These are phyloP conservation scores for Anthostomella pinea DNA, from an alignment of 2,329 filamentous ascomycete species.

Conservation along the genomic window DNA sequence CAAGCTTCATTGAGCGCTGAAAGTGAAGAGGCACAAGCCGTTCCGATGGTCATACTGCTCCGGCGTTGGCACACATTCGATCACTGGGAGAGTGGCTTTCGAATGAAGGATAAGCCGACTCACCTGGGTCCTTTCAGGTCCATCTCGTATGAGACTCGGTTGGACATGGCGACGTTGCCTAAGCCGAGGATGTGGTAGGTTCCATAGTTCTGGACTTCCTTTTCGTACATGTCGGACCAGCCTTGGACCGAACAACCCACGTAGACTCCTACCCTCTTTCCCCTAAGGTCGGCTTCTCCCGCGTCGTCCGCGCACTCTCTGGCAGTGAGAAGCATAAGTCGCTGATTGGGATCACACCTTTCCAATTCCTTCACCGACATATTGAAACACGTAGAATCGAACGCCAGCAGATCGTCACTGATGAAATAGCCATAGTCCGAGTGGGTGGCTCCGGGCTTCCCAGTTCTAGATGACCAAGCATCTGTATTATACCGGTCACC, in stretches of 20 bases:
- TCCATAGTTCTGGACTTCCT: slow-evolving; percentile 21
- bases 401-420: slow-evolving; percentile 7
- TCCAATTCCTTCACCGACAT: not conserved
- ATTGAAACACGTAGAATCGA: slow-evolving; percentile 4
- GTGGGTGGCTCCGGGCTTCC: slow-evolving; percentile 14
- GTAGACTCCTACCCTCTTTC: slow-evolving; percentile 31
- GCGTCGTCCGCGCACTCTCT: slow-evolving; percentile 31
- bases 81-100: slow-evolving; percentile 4
- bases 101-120: slow-evolving; percentile 3
- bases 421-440: slow-evolving; percentile 19
- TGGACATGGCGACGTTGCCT: slow-evolving; percentile 29
- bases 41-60: slow-evolving; percentile 23
- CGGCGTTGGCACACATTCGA: not conserved
- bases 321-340: slow-evolving; percentile 26
- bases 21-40: slow-evolving; percentile 30
- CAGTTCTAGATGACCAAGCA: slow-evolving; percentile 14
- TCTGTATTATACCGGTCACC: slow-evolving; percentile 20
- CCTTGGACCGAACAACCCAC: slow-evolving; percentile 33
- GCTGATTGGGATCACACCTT: slow-evolving; percentile 28
- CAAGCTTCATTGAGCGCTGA: slow-evolving; percentile 29
- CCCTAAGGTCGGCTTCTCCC: slow-evolving; percentile 28
- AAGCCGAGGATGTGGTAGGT: slow-evolving; percentile 21
- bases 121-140: slow-evolving; percentile 24
- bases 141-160: slow-evolving; percentile 28
- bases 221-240: slow-evolving; percentile 23